These are phyloP conservation scores for Plectosphaerella cucumerina DNA, from an alignment of 2,329 filamentous ascomycete genomes.

Conservation along the genomic window DNA sequence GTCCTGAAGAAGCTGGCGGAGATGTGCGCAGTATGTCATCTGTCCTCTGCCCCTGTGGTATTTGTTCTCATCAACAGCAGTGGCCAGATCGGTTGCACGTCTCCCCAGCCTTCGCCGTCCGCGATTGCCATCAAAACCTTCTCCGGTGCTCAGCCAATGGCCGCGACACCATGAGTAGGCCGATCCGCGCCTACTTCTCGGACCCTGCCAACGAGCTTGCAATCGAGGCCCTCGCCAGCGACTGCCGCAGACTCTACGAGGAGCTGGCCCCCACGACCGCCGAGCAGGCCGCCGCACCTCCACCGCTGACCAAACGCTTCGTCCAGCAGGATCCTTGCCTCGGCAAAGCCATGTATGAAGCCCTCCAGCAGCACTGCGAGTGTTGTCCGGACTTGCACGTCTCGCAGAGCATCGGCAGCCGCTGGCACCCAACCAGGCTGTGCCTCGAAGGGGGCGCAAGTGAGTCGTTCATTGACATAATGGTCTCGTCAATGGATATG, in stretches of 20 bases:
- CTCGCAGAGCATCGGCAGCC: background rate
- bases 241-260: background rate
- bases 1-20: background rate
- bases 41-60: background rate
- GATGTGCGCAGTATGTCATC: background rate
- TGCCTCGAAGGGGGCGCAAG: background rate
- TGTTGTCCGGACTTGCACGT: background rate
- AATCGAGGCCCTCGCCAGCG: background rate
- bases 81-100: background rate
- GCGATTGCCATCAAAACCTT: background rate
- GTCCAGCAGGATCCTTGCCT: background rate
- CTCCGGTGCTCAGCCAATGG: background rate
- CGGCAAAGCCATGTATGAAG: background rate
- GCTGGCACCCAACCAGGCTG: background rate
- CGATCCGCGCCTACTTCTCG: background rate
- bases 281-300: background rate
- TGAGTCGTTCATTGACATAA: background rate
- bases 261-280: background rate
- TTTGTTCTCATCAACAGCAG: background rate
- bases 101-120: background rate
- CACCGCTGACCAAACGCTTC: background rate
- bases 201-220: background rate
- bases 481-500: background rate
- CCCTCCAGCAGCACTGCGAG: background rate
- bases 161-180: background rate